phyloP scores from a whole-genome alignment of 352 stramenopile genomes.

The Pythium biforme region DNA sequence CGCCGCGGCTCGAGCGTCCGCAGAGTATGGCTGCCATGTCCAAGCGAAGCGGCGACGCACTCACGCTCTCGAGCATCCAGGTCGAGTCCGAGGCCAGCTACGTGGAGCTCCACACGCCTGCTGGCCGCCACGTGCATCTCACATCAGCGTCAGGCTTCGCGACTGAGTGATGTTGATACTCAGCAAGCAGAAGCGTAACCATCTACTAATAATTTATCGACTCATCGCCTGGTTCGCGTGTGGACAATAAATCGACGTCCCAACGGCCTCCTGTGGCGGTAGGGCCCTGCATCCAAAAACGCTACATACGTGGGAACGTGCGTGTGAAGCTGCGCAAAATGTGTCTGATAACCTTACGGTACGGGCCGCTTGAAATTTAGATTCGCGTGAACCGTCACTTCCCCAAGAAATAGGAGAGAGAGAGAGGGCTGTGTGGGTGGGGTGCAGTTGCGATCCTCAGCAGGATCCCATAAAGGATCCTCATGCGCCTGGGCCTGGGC shows the following conservation, averaged over 20 bases:
- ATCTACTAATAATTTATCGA: not conserved
- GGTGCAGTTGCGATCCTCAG: not conserved
- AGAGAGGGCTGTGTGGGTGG: not conserved
- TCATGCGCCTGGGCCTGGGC: no score
- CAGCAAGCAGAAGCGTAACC: no score
- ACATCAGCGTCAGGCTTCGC: constrained; percentile 8
- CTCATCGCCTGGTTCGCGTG: not conserved
- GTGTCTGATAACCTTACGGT: constrained; percentile 2
- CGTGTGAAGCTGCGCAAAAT: not conserved
- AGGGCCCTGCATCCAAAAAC: no score
- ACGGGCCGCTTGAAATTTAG: not conserved
- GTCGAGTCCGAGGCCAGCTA: constrained; percentile 17
- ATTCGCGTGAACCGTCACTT: constrained; percentile 6
- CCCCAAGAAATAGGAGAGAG: not conserved
- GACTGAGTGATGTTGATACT: not conserved
- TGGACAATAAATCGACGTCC: not conserved
- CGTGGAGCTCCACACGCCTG: constrained; percentile 12
- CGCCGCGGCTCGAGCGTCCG: constrained; percentile 11
- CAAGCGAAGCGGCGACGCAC: not conserved
- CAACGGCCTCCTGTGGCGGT: no score
- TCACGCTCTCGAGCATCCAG: constrained; percentile 17
- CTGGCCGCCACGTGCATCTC: not conserved
- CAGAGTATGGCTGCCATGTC: not conserved
- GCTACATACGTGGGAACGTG: not conserved
- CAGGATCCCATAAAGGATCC: not conserved